phyloP scores from a whole-genome alignment of 768 basidiomycete genomes.

The Tricholoma bakamatsutake region DNA sequence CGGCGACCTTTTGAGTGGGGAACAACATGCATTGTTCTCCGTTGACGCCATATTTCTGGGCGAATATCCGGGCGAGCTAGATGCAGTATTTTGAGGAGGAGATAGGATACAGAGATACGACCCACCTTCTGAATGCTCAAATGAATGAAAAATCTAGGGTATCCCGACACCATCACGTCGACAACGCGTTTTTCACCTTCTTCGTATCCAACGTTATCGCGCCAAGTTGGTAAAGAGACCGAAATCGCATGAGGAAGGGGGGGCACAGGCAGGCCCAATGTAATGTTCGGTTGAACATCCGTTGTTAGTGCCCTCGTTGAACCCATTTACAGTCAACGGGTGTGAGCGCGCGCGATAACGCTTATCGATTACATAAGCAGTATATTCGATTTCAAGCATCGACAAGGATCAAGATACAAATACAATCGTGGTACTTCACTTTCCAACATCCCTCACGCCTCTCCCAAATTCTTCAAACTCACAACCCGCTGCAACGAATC shows the following conservation, averaged over 20 bases:
- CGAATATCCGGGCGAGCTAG: constrained; percentile 75
- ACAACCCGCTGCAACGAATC: constrained; percentile 12
- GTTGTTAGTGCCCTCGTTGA: constrained; percentile 5
- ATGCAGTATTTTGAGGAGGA: constrained; percentile 3
- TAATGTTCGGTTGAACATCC: constrained; percentile 17
- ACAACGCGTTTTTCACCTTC: constrained; percentile 79
- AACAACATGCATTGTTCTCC: constrained; percentile 78
- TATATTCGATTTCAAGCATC: neutral
- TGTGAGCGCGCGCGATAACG: neutral
- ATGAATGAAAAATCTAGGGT: constrained; percentile 94
- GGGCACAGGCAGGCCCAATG: constrained; percentile 51
- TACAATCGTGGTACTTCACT: constrained; percentile 1
- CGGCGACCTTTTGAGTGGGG: constrained; percentile 66
- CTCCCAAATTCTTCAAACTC: neutral
- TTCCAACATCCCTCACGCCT: neutral
- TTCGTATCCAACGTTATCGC: constrained; percentile 88
- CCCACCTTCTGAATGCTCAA: constrained; percentile 74
- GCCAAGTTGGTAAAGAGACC: constrained; percentile 92
- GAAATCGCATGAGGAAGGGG: constrained; percentile 85
- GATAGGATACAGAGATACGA: neutral
- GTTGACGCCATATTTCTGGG: constrained; percentile 66
- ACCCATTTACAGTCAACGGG: constrained; percentile 6
- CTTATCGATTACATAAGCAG: too few species aligned
- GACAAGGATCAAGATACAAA: too few species aligned
- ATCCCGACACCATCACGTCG: constrained; percentile 80